These are phyloP conservation scores for Lophiotrema nucula DNA, from an alignment of 495 filamentous ascomycete species.

Conservation along the genomic window DNA sequence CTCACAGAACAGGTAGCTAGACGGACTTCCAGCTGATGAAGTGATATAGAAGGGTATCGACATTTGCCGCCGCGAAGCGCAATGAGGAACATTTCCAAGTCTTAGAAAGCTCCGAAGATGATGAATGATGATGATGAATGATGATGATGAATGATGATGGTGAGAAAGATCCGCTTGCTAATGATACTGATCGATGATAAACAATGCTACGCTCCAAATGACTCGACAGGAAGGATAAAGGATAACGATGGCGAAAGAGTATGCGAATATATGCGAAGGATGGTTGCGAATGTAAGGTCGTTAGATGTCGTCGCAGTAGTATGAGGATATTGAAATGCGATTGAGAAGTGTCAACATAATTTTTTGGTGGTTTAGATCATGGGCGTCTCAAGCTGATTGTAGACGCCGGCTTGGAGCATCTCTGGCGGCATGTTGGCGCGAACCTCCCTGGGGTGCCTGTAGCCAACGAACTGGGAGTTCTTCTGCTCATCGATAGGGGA, in stretches of 20 bases:
- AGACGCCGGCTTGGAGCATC: constrained; percentile 27
- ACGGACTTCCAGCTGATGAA: neutral
- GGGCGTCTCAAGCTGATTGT: neutral
- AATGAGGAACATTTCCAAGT: neutral
- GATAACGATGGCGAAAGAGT: too few relatives aligned
- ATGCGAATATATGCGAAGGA: constrained; percentile 2
- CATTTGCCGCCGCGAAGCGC: neutral
- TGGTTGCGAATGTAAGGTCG: neutral
- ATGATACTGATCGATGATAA: constrained; percentile 2
- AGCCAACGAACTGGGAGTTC: constrained; percentile 34
- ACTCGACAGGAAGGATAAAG: neutral
- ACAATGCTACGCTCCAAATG: constrained; percentile 7
- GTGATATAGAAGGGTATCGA: constrained; percentile 1
- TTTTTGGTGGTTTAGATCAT: constrained; percentile 13
- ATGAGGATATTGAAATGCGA: neutral
- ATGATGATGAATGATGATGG: neutral
- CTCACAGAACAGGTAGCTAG: too few relatives aligned
- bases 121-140: neutral
- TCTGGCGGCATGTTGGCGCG: constrained; percentile 46
- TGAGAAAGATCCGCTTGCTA: constrained; percentile 2
- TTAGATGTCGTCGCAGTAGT: constrained; percentile 7
- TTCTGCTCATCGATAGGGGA: constrained; percentile 16
- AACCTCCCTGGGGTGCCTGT: constrained; percentile 45
- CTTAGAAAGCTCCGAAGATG: neutral
- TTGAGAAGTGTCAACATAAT: neutral